Percentiles rank a stretch among this genome's conserved stretches.
phyloP scores from a whole-genome alignment of 495 filamentous ascomycete genomes.

The Oidiodendron maius region DNA sequence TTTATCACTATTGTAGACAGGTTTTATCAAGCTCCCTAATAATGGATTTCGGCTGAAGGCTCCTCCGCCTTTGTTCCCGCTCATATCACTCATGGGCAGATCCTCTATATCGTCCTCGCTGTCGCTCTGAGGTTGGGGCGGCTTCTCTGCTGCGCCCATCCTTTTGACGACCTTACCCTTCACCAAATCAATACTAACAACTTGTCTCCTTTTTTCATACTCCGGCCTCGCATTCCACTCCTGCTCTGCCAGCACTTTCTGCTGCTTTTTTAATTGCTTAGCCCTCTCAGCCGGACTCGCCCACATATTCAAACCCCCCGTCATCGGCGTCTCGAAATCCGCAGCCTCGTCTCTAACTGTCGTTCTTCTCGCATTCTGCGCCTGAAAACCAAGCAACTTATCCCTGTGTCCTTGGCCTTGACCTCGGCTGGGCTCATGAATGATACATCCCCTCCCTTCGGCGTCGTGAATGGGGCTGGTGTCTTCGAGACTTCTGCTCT shows the following conservation, averaged over 20 bases:
- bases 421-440: conserved; percentile 37
- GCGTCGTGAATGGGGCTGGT: conserved; percentile 40
- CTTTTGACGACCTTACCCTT: conserved; percentile 70
- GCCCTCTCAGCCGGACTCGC: conserved; percentile 83
- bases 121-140: conserved; percentile 40
- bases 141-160: conserved; percentile 56
- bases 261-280: conserved; percentile 81
- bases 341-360: conserved; percentile 89
- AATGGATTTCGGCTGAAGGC: conserved; percentile 83
- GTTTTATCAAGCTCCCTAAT: conserved; percentile 71
- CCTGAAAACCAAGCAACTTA: conserved; percentile 74
- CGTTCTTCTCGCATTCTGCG: conserved; percentile 81
- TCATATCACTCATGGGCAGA: conserved; percentile 19
- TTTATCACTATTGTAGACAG: conserved; percentile 51
- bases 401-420: conserved; percentile 75
- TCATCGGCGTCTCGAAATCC: conserved; percentile 75
- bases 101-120: conserved; percentile 29
- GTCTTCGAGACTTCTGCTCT: conserved; percentile 52
- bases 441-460: conserved; percentile 15
- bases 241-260: conserved; percentile 78
- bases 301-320: conserved; percentile 73
- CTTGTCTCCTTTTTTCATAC: conserved; percentile 85
- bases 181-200: conserved; percentile 79
- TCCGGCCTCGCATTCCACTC: conserved; percentile 88
- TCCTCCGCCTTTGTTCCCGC: conserved; percentile 37